Evolutionary conservation across 352 stramenopile species (phyloP).

Genomic region (Pythium guiyangense): DNA sequence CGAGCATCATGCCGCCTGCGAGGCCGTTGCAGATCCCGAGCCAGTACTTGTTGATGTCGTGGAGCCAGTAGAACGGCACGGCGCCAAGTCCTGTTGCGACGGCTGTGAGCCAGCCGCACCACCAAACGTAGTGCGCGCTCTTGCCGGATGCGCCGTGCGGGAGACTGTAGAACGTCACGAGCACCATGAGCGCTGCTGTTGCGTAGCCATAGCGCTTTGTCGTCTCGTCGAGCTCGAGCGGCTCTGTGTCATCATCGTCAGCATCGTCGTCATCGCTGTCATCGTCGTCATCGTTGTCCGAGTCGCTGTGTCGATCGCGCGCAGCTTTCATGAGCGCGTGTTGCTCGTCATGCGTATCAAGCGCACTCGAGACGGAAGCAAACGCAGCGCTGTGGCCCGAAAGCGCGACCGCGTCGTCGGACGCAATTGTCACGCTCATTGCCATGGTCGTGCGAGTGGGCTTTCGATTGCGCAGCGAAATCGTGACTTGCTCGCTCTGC

Average conservation of each 20-base stretch:
- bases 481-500: constrained; percentile 1
- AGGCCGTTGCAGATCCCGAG: constrained; percentile 93
- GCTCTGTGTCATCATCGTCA: constrained; percentile 14
- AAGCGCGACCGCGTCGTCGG: background rate
- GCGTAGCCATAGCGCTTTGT: constrained; percentile 40
- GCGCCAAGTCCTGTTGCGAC: constrained; percentile 94
- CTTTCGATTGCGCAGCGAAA: constrained; percentile 14
- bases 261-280: background rate
- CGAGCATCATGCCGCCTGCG: constrained; percentile 98
- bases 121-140: constrained; percentile 92
- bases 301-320: background rate
- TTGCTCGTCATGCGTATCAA: constrained; percentile 17
- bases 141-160: constrained; percentile 37
- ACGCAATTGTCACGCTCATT: constrained; percentile 10
- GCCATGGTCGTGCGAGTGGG: constrained; percentile 3
- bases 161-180: constrained; percentile 68
- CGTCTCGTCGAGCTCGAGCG: constrained; percentile 17
- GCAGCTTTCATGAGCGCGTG: constrained; percentile 8
- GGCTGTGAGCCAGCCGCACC: constrained; percentile 97
- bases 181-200: constrained; percentile 38
- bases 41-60: constrained; percentile 92
- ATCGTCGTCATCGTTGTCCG: background rate
- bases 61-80: constrained; percentile 93
- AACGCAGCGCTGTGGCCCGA: constrained; percentile 3
- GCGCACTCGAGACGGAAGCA: background rate